phyloP scores from a whole-genome alignment of 345 rosid species.

The Aurinia saxatilis region DNA sequence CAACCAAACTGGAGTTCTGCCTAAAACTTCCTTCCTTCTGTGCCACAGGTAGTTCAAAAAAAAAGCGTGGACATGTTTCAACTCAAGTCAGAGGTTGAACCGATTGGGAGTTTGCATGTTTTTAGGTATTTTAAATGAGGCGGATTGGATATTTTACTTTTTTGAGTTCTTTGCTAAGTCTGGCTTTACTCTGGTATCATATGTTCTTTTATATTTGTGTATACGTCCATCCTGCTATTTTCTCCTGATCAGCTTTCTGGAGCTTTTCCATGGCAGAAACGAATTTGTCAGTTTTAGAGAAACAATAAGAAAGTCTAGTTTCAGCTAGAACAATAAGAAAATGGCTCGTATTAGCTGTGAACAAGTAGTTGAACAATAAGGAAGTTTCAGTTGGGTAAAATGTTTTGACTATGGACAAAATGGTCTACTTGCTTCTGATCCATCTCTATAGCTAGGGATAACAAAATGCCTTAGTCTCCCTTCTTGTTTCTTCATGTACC shows the following conservation, averaged over 20 bases:
- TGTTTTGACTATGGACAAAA: conserved; percentile 54
- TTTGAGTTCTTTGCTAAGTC: too few species aligned
- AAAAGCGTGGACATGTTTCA: conserved; percentile 1
- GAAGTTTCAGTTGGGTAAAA: background rate
- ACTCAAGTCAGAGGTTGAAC: conserved; percentile 8
- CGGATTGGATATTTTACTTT: too few species aligned
- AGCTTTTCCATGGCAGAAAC: too few species aligned
- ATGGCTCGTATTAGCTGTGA: too few species aligned
- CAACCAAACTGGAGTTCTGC: background rate
- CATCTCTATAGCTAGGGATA: conserved; percentile 67
- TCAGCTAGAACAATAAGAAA: too few species aligned
- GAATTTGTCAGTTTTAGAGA: too few species aligned
- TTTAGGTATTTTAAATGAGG: too few species aligned
- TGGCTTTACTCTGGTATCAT: too few species aligned
- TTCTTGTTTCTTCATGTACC: conserved; percentile 65
- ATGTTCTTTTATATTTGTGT: too few species aligned
- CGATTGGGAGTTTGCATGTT: background rate
- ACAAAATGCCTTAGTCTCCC: conserved; percentile 77
- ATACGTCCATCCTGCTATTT: too few species aligned
- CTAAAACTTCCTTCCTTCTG: background rate
- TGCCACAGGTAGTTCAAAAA: background rate
- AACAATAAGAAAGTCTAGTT: too few species aligned
- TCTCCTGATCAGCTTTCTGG: too few species aligned
- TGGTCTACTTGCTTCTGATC: conserved; percentile 25
- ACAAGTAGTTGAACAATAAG: background rate